Conservation (phyloP, 2,329 filamentous ascomycete genomes). For the Malbranchea zuffiana region DNA sequence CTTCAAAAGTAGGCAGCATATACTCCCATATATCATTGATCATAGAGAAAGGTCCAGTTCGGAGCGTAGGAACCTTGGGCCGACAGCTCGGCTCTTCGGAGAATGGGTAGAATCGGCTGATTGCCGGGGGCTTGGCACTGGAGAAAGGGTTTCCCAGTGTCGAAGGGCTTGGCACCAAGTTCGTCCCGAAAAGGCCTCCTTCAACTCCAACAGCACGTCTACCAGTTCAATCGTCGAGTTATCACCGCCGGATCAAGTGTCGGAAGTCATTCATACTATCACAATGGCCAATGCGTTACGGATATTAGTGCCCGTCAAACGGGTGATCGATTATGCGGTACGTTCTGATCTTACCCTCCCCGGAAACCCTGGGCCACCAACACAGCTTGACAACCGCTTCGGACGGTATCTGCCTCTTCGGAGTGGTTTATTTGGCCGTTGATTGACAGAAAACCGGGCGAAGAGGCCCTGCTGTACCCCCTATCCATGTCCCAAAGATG, state of each 20-base stretch:
- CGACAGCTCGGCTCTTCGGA: constrained; percentile 10
- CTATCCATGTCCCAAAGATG: background rate
- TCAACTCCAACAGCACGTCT: no score
- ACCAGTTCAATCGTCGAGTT: no score
- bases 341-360: constrained; percentile 24
- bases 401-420: background rate
- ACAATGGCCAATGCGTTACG: constrained; percentile 45
- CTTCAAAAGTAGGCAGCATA: background rate
- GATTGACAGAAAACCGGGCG: constrained; percentile 3
- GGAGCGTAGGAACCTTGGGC: background rate
- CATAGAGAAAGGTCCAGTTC: background rate
- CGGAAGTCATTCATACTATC: constrained; percentile 1
- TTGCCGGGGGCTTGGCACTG: constrained; percentile 4
- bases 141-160: no score
- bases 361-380: background rate
- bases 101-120: constrained; percentile 12
- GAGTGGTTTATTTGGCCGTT: background rate
- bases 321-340: constrained; percentile 81
- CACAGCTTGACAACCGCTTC: background rate
- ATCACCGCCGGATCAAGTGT: no score
- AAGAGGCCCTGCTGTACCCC: constrained; percentile 2
- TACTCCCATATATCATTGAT: background rate
- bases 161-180: no score
- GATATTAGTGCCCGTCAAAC: constrained; percentile 70
- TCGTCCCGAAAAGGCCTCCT: no score